Conservation (phyloP, 2,329 filamentous ascomycete species). For the Lojkania enalia region DNA sequence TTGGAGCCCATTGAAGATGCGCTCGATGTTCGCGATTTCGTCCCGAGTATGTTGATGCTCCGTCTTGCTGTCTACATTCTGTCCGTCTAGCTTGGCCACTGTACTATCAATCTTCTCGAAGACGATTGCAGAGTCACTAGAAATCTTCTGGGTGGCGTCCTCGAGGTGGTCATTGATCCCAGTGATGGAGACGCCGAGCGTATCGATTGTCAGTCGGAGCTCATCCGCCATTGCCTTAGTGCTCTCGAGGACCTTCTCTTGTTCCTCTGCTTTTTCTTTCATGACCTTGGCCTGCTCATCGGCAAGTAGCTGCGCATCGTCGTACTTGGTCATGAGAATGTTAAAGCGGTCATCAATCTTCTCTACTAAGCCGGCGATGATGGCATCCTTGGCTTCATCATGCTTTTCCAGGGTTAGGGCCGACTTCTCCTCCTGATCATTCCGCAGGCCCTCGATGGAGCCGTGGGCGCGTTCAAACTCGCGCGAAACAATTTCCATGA, state of each 20-base stretch:
- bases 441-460: conserved; percentile 76
- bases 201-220: conserved; percentile 82
- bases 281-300: conserved; percentile 74
- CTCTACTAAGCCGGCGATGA: conserved; percentile 57
- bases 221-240: conserved; percentile 86
- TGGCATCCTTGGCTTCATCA: conserved; percentile 59
- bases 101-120: conserved; percentile 82
- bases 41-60: conserved; percentile 84
- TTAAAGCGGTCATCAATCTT: conserved; percentile 77
- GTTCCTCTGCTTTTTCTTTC: conserved; percentile 72
- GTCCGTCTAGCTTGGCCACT: conserved; percentile 73
- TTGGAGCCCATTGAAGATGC: conserved; percentile 74
- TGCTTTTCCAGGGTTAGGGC: conserved; percentile 61
- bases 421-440: conserved; percentile 70
- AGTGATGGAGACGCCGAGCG: conserved; percentile 68
- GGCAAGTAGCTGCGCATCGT: conserved; percentile 75
- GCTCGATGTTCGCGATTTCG: conserved; percentile 74
- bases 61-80: conserved; percentile 70
- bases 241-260: conserved; percentile 71
- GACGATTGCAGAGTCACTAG: conserved; percentile 83
- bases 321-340: conserved; percentile 83
- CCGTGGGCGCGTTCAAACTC: conserved; percentile 88
- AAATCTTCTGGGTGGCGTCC: conserved; percentile 83
- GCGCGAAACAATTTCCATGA: conserved; percentile 73
- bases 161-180: conserved; percentile 64